Evolutionary conservation across 176 grass and related monocot genomes (phyloP).

Genomic region (Oryza officinalis): DNA sequence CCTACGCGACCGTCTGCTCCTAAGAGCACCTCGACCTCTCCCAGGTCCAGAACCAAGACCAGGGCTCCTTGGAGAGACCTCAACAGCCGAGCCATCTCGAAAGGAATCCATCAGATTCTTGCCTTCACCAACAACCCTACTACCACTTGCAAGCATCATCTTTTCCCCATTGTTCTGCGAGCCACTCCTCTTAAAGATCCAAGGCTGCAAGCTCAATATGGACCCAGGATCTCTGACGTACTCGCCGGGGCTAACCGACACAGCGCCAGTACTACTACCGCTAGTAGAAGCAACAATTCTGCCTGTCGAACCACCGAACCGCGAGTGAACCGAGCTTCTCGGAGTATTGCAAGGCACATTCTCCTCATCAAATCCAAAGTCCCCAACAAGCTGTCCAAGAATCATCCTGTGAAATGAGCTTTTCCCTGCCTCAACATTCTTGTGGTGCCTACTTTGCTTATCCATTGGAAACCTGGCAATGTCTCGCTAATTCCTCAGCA

Average conservation of each 20-base stretch:
- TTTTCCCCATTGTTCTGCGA: slow-evolving; percentile 37
- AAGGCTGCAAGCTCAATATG: slow-evolving; percentile 93
- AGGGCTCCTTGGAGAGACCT: slow-evolving; percentile 45
- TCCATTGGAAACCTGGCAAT: slow-evolving; percentile 54
- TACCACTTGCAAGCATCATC: slow-evolving; percentile 1
- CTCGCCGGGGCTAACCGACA: slow-evolving; percentile 41
- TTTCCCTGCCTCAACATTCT: slow-evolving; percentile 32
- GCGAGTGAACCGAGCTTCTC: slow-evolving; percentile 33
- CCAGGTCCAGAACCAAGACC: slow-evolving; percentile 45
- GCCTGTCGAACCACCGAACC: slow-evolving; percentile 6
- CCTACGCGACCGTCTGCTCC: slow-evolving; percentile 50
- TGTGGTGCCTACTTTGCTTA: slow-evolving; percentile 36
- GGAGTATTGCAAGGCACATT: slow-evolving; percentile 63
- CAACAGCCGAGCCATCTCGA: slow-evolving; percentile 44
- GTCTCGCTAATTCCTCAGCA: slow-evolving; percentile 31
- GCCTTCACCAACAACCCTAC: slow-evolving; percentile 16
- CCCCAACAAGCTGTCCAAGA: slow-evolving; percentile 37
- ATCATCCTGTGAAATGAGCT: slow-evolving; percentile 53
- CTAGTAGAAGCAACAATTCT: slow-evolving; percentile 27
- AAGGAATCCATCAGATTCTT: slow-evolving; percentile 42
- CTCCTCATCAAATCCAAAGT: slow-evolving; percentile 47
- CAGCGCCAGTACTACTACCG: slow-evolving; percentile 19
- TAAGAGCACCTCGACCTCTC: slow-evolving; percentile 62
- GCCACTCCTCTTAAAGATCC: slow-evolving; percentile 77
- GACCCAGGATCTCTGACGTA: slow-evolving; percentile 71